Evolutionary conservation across 805 yeast species (phyloP).

Genomic region (Pichia ethanolica): DNA sequence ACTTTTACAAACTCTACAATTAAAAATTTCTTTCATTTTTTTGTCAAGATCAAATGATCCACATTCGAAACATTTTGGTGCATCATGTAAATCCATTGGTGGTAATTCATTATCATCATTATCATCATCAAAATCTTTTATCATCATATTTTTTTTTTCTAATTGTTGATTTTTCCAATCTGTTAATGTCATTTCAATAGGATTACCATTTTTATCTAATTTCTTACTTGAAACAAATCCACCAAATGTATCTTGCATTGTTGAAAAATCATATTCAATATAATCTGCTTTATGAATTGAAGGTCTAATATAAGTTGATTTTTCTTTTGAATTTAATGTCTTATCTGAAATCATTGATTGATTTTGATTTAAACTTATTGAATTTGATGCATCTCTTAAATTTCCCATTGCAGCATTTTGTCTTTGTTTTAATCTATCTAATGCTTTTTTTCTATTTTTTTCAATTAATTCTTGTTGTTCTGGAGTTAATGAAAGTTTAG

Average conservation of each 20-base stretch:
- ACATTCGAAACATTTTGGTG: conserved; percentile 84
- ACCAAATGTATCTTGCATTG: conserved; percentile 83
- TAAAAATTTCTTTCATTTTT: conserved; percentile 60
- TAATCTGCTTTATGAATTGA: conserved; percentile 55
- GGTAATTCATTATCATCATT: conserved; percentile 58
- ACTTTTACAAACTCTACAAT: conserved; percentile 66
- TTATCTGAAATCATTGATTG: too few species aligned
- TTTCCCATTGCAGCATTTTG: conserved; percentile 11
- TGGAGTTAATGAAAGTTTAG: conserved; percentile 26
- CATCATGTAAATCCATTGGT: conserved; percentile 61
- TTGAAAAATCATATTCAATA: conserved; percentile 80
- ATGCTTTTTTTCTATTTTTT: conserved; percentile 46
- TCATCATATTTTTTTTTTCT: conserved; percentile 26
- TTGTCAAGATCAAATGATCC: conserved; percentile 73
- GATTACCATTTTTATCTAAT: conserved; percentile 18
- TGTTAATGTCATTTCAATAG: conserved; percentile 35
- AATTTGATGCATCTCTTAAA: conserved; percentile 16
- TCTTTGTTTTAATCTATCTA: conserved; percentile 27
- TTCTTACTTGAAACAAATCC: conserved; percentile 58
- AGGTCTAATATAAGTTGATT: conserved; percentile 29
- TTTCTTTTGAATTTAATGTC: not conserved
- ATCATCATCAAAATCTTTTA: too few species aligned
- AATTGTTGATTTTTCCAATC: conserved; percentile 51
- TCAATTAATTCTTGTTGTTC: conserved; percentile 46
- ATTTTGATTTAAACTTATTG: too few species aligned